These are phyloP conservation scores for Trichoderma sp. DNA, from an alignment of 2,329 filamentous ascomycete species.

Conservation along the genomic window DNA sequence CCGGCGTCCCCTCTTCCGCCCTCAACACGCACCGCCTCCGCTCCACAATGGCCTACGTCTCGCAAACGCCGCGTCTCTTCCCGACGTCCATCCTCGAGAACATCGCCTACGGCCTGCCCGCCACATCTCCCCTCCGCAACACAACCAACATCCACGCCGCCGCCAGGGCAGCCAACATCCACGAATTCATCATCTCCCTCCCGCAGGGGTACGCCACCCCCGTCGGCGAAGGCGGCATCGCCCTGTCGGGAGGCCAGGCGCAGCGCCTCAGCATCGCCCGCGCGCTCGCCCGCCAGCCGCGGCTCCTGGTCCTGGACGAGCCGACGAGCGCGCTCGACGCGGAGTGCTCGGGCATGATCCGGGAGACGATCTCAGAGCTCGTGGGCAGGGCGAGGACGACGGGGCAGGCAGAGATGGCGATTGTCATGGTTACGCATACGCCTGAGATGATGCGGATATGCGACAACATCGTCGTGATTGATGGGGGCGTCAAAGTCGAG, in stretches of 20 bases:
- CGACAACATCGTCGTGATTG: slow-evolving; percentile 71
- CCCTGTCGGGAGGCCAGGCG: slow-evolving; percentile 77
- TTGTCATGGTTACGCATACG: slow-evolving; percentile 81
- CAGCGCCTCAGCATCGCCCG: slow-evolving; percentile 82
- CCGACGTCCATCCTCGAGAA: slow-evolving; percentile 61
- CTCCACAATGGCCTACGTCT: slow-evolving; percentile 65
- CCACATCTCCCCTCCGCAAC: slow-evolving; percentile 54
- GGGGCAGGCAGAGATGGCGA: slow-evolving; percentile 55
- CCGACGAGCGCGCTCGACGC: slow-evolving; percentile 80
- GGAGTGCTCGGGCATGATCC: slow-evolving; percentile 65
- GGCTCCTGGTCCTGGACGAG: slow-evolving; percentile 80
- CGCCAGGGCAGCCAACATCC: slow-evolving; percentile 65
- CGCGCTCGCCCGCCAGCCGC: slow-evolving; percentile 70
- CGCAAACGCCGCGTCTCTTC: slow-evolving; percentile 75
- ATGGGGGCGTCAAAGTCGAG: slow-evolving; percentile 68
- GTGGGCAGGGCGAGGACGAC: slow-evolving; percentile 40
- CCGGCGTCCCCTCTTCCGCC: slow-evolving; percentile 55
- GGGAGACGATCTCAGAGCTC: slow-evolving; percentile 62
- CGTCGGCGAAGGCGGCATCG: slow-evolving; percentile 74
- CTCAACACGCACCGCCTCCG: slow-evolving; percentile 65
- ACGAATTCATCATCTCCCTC: slow-evolving; percentile 75
- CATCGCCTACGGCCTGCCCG: slow-evolving; percentile 74
- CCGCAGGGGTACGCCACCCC: slow-evolving; percentile 62
- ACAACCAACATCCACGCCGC: slow-evolving; percentile 51
- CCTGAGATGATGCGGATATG: slow-evolving; percentile 84